Evolutionary conservation across 371 early-diverging fungal species (phyloP).

Genomic region (Lichtheimia ramosa): DNA sequence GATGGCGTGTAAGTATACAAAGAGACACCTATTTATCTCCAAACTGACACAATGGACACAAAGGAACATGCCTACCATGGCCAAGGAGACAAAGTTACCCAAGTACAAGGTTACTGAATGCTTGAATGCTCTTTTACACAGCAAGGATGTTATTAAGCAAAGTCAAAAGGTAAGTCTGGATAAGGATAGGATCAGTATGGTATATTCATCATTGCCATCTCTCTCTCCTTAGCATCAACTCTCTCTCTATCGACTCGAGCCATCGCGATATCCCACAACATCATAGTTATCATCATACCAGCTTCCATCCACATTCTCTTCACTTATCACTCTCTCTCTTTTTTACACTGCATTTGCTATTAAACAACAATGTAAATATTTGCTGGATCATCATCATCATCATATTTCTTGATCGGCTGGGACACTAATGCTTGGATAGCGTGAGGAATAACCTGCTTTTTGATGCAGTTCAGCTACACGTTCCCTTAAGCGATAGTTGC

Average conservation of each 20-base stretch:
- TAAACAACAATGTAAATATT: no score
- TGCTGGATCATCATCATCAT: background rate
- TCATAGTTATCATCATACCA: background rate
- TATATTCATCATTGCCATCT: no score
- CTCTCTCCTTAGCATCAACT: background rate
- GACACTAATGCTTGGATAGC: background rate
- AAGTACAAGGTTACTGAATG: slow-evolving; percentile 25
- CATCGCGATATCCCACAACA: background rate
- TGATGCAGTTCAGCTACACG: background rate
- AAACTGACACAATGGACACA: background rate
- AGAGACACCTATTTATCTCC: background rate
- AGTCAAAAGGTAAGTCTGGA: slow-evolving; percentile 15
- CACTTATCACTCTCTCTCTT: no score
- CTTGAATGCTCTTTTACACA: slow-evolving; percentile 25
- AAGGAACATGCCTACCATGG: slow-evolving; percentile 22
- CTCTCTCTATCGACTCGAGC: background rate
- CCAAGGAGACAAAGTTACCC: slow-evolving; percentile 13
- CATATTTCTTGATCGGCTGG: background rate
- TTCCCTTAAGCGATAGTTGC: background rate
- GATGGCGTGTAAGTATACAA: slow-evolving; percentile 28
- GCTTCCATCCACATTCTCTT: background rate
- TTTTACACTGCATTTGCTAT: no score
- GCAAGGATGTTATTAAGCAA: slow-evolving; percentile 27
- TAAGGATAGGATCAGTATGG: no score
- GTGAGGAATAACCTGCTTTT: background rate